Conservation (phyloP, 2,329 filamentous ascomycete species). For the Colletotrichum horii region DNA sequence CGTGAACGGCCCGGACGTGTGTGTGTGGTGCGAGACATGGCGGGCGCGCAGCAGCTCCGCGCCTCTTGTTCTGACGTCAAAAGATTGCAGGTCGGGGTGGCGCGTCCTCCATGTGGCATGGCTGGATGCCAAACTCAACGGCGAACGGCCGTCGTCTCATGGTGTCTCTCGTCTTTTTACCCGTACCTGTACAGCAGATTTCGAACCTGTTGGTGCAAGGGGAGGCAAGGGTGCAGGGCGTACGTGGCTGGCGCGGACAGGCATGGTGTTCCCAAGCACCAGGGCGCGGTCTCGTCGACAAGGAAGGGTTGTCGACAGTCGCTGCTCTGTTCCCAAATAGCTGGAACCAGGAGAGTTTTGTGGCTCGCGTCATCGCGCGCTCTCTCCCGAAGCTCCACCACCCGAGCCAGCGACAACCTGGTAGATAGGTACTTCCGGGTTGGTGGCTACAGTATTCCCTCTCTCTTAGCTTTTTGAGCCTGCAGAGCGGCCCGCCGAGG, state of each 20-base stretch:
- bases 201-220: slow-evolving; percentile 11
- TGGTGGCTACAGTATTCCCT: neutral
- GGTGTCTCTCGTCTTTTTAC: slow-evolving; percentile 6
- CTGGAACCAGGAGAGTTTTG: slow-evolving; percentile 24
- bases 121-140: neutral
- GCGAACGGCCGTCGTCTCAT: slow-evolving; percentile 9
- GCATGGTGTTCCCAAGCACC: slow-evolving; percentile 12
- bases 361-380: slow-evolving; percentile 23
- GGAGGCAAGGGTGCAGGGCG: slow-evolving; percentile 6
- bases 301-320: slow-evolving; percentile 18
- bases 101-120: neutral
- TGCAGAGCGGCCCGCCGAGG: slow-evolving; percentile 16
- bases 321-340: slow-evolving; percentile 18
- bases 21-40: neutral
- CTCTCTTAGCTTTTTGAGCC: slow-evolving; percentile 8
- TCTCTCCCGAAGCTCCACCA: slow-evolving; percentile 20
- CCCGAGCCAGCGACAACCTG: slow-evolving; percentile 5
- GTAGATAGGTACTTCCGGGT: neutral
- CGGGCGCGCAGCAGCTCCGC: neutral
- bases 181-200: slow-evolving; percentile 8
- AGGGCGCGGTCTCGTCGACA: slow-evolving; percentile 11
- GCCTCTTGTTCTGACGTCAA: slow-evolving; percentile 5
- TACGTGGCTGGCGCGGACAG: slow-evolving; percentile 18
- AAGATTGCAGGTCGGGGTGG: neutral
- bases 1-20: neutral